Evolutionary conservation across 768 basidiomycete species (phyloP).

Genomic region (Agaricus subrufescens): DNA sequence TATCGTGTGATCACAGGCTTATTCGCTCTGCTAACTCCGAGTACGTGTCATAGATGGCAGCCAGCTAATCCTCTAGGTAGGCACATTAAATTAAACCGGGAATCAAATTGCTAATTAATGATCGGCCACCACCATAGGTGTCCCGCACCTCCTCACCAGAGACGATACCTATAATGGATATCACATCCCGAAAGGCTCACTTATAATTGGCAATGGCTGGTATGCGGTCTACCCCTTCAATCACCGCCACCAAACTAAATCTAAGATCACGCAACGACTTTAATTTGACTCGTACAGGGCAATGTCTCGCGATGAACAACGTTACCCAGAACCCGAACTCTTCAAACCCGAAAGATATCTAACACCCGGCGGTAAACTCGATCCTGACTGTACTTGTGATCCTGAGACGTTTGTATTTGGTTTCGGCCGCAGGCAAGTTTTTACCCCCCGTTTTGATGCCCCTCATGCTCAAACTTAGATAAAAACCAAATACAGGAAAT

Average conservation of each 20-base stretch:
- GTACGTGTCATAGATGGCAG: constrained; percentile 19
- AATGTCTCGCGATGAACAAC: constrained; percentile 30
- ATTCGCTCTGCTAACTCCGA: background rate
- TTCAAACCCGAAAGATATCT: constrained; percentile 37
- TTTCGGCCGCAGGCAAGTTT: constrained; percentile 21
- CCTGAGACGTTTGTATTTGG: constrained; percentile 19
- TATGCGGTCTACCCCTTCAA: constrained; percentile 8
- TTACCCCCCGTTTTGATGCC: background rate
- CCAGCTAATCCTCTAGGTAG: constrained; percentile 26
- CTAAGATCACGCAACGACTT: background rate
- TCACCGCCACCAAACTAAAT: background rate
- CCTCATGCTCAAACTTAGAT: too few relatives aligned
- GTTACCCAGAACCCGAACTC: constrained; percentile 28
- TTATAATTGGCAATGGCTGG: constrained; percentile 31
- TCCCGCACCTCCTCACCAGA: constrained; percentile 24
- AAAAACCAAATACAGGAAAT: constrained; percentile 15
- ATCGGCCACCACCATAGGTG: constrained; percentile 10
- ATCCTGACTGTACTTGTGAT: constrained; percentile 12
- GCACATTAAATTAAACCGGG: background rate
- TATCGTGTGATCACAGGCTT: too few relatives aligned
- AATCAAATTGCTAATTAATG: background rate
- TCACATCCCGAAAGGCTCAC: constrained; percentile 24
- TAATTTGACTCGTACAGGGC: constrained; percentile 22
- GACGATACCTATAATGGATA: constrained; percentile 29
- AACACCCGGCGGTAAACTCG: constrained; percentile 13